Conservation (phyloP, 306 rosid genomes). For the Spatholobus suberectus region DNA sequence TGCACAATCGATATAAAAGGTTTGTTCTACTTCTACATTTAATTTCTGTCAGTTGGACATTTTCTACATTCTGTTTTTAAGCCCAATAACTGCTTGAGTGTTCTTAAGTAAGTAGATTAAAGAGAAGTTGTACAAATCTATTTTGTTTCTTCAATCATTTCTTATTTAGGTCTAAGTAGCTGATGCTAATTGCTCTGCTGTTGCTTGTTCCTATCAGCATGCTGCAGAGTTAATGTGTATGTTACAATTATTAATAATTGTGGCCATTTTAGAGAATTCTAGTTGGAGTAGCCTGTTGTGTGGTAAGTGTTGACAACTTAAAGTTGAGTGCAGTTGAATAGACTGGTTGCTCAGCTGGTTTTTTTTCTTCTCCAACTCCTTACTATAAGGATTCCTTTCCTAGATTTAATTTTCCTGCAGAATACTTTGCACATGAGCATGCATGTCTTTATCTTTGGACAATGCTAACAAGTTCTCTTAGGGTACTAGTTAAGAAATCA, state of each 20-base stretch:
- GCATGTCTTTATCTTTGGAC: background rate
- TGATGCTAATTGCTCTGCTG: background rate
- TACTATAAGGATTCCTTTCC: background rate
- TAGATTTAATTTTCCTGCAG: slow-evolving; percentile 14
- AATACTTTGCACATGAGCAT: background rate
- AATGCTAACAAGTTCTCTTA: background rate
- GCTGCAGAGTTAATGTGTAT: background rate
- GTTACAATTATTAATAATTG: background rate
- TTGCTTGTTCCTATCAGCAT: slow-evolving; percentile 18
- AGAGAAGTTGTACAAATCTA: background rate
- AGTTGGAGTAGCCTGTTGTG: background rate
- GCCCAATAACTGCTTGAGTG: background rate
- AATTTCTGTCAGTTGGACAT: background rate
- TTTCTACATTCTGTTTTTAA: slow-evolving; percentile 7
- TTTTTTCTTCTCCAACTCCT: background rate
- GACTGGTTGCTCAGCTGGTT: background rate
- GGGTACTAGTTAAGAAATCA: background rate
- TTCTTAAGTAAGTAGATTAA: background rate
- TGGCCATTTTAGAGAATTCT: slow-evolving; percentile 12
- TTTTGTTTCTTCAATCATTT: background rate
- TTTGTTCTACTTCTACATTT: slow-evolving; percentile 37
- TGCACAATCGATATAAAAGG: slow-evolving; percentile 93
- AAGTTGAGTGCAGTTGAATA: background rate
- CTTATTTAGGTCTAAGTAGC: background rate
- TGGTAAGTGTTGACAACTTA: background rate